phyloP scores from a whole-genome alignment of 306 rosid species.

The Carpinus viminea region DNA sequence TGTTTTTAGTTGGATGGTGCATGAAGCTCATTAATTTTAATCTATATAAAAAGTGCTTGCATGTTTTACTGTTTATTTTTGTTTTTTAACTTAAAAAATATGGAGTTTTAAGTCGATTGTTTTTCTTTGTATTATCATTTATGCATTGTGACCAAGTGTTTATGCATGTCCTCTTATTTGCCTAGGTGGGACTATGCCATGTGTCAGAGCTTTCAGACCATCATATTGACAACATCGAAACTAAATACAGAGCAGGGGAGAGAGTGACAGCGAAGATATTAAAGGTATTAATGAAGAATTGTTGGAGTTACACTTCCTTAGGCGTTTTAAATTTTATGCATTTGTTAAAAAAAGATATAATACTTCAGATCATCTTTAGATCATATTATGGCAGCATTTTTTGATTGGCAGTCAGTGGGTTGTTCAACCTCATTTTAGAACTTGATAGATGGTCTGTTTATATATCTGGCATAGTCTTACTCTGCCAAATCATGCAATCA shows the following conservation, averaged over 20 bases:
- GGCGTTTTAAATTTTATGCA: background rate
- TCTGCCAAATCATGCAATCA: background rate
- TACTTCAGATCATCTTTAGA: background rate
- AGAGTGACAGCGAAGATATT: conserved; percentile 72
- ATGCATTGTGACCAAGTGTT: background rate
- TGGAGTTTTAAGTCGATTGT: background rate
- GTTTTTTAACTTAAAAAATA: too few species aligned
- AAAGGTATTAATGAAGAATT: conserved; percentile 53
- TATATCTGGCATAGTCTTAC: background rate
- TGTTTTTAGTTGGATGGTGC: background rate
- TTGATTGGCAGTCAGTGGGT: background rate
- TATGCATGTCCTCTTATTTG: conserved; percentile 11
- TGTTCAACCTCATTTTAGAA: conserved; percentile 4
- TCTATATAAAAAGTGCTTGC: too few species aligned
- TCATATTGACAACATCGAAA: conserved; percentile 54
- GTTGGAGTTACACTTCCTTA: background rate
- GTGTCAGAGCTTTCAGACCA: conserved; percentile 77
- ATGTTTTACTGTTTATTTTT: too few species aligned
- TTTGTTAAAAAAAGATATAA: background rate
- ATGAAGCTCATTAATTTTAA: too few species aligned
- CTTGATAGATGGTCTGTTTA: background rate
- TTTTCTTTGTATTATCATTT: background rate
- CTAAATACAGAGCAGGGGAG: conserved; percentile 68
- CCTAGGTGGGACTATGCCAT: conserved; percentile 93
- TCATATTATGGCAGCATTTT: background rate